A percentile compares a stretch with the other conserved stretches of the same genome.
These are phyloP conservation scores for Aspergillus niger DNA, from an alignment of 2,329 filamentous ascomycete genomes.

Conservation along the genomic window DNA sequence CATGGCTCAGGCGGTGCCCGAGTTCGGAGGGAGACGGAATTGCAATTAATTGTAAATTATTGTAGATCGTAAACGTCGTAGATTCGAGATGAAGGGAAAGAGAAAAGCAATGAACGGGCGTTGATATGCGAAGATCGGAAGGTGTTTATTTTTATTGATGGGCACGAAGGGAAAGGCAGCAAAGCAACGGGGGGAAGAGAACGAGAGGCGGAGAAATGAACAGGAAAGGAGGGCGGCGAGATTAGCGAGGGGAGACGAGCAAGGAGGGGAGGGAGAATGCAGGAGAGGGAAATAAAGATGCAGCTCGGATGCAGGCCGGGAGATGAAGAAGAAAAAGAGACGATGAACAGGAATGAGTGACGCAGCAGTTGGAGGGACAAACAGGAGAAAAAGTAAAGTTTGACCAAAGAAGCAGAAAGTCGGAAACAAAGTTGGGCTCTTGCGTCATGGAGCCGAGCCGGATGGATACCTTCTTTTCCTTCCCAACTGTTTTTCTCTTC, in stretches of 20 bases:
- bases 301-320: neutral
- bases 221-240: slow-evolving; percentile 4
- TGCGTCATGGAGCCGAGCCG: slow-evolving; percentile 15
- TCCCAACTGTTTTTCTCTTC: too few relatives aligned
- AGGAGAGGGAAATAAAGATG: neutral
- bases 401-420: neutral
- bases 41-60: slow-evolving; percentile 4
- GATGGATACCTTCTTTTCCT: neutral
- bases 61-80: slow-evolving; percentile 3
- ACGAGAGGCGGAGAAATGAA: slow-evolving; percentile 6
- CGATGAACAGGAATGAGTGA: neutral
- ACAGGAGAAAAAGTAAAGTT: slow-evolving; percentile 2
- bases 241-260: neutral
- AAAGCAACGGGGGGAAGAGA: neutral
- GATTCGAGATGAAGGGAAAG: neutral
- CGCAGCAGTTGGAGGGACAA: neutral
- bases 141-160: neutral
- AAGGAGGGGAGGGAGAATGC: slow-evolving; percentile 3
- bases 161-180: neutral
- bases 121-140: neutral
- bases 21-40: neutral
- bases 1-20: slow-evolving; percentile 30
- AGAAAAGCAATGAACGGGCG: slow-evolving; percentile 7
- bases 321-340: neutral
- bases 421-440: neutral